Evolutionary conservation across 352 stramenopile genomes (phyloP).

Genomic region (Phytophthora foliorum): DNA sequence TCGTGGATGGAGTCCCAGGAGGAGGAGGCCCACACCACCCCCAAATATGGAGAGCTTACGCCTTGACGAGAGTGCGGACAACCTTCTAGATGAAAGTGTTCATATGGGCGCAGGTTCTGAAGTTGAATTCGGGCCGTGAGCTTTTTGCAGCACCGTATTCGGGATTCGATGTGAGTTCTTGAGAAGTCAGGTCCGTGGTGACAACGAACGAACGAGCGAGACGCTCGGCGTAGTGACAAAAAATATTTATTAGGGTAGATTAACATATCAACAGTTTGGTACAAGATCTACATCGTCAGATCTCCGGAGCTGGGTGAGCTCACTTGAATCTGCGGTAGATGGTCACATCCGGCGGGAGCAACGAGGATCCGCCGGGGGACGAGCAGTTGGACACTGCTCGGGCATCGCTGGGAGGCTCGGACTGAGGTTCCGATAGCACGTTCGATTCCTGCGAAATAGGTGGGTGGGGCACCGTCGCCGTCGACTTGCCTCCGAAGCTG

Average conservation of each 20-base stretch:
- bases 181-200: too few species aligned
- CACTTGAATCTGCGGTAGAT: conserved; percentile 37
- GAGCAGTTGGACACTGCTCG: conserved; percentile 28
- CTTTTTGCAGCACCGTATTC: not conserved
- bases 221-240: conserved; percentile 16
- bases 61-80: not conserved
- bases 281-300: conserved; percentile 26
- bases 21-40: not conserved
- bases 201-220: conserved; percentile 1
- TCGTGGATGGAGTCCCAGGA: not conserved
- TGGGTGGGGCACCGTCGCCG: conserved; percentile 19
- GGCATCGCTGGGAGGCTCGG: conserved; percentile 32
- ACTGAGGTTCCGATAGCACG: conserved; percentile 32
- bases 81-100: not conserved
- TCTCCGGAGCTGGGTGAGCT: conserved; percentile 4
- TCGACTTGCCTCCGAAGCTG: conserved; percentile 43
- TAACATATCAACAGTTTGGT: conserved; percentile 41
- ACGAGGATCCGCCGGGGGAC: conserved; percentile 14
- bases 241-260: conserved; percentile 35
- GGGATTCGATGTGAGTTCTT: too few species aligned
- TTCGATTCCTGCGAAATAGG: conserved; percentile 39
- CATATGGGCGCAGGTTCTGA: not conserved
- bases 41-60: not conserved
- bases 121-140: not conserved
- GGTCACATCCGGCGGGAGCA: conserved; percentile 22